These are phyloP conservation scores for Panicum virgatum DNA, from an alignment of 202 grass and related monocot genomes.

Conservation along the genomic window DNA sequence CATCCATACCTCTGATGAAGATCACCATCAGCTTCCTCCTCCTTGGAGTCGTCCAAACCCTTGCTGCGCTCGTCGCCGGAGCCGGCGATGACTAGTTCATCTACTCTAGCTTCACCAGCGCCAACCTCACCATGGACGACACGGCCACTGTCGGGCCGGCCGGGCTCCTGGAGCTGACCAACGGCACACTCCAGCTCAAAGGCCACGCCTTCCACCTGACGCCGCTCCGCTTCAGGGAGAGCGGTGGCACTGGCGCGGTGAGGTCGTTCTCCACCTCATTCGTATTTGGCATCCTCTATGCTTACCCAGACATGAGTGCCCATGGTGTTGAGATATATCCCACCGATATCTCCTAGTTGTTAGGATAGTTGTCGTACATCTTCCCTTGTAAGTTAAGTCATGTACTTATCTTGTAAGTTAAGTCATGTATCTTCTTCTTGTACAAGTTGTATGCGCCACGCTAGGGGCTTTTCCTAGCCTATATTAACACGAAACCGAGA, in stretches of 20 bases:
- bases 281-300: too few species aligned
- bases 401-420: too few species aligned
- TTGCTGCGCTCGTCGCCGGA: not conserved
- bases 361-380: too few species aligned
- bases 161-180: not conserved
- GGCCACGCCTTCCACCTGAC: not conserved
- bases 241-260: not conserved
- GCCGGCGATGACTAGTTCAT: not conserved
- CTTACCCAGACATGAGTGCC: not conserved
- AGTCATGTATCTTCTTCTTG: too few species aligned
- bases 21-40: not conserved
- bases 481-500: too few species aligned
- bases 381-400: too few species aligned
- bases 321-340: too few species aligned
- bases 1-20: not conserved
- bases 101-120: not conserved
- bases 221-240: not conserved
- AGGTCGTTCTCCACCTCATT: not conserved
- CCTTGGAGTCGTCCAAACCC: not conserved
- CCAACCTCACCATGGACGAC: conserved; percentile 4
- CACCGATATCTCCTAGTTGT: too few species aligned
- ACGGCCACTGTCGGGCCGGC: not conserved
- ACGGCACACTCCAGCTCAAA: conserved; percentile 6
- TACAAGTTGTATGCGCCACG: too few species aligned
- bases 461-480: too few species aligned